A percentile compares a stretch with the other conserved stretches of the same genome.
These are phyloP conservation scores for Bryum argenteum DNA, from an alignment of 225 moss, liverwort and hornwort genomes.

Conservation along the genomic window DNA sequence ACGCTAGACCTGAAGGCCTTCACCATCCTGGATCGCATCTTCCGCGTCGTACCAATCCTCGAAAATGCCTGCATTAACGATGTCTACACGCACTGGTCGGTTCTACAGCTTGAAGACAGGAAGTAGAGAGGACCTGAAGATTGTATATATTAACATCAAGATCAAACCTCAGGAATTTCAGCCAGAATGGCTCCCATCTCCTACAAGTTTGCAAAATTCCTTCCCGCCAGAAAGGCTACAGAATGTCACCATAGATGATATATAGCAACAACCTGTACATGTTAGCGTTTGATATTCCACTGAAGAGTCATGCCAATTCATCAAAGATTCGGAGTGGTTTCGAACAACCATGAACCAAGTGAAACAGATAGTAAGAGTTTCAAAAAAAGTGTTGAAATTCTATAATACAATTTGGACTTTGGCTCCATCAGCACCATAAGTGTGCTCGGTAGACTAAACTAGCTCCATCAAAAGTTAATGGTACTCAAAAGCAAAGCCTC, in stretches of 20 bases:
- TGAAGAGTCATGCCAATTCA: not conserved
- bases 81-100: slow-evolving; percentile 16
- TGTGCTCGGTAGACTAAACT: slow-evolving; percentile 24
- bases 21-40: slow-evolving; percentile 21
- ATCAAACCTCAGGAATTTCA: not conserved
- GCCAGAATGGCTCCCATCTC: no score
- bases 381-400: slow-evolving; percentile 2
- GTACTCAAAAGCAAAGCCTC: slow-evolving; percentile 9
- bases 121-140: not conserved
- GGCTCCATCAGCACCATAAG: slow-evolving; percentile 15
- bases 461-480: slow-evolving; percentile 28
- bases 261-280: not conserved
- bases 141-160: not conserved
- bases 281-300: not conserved
- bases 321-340: not conserved
- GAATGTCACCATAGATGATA: not conserved
- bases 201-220: no score
- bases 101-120: not conserved
- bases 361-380: not conserved
- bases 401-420: slow-evolving; percentile 43
- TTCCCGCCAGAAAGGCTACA: not conserved
- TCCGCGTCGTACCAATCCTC: slow-evolving; percentile 20
- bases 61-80: not conserved
- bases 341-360: slow-evolving; percentile 10
- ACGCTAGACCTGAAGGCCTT: slow-evolving; percentile 13